A percentile compares a stretch with the other conserved stretches of the same genome.
Evolutionary conservation across 441 rosid species (phyloP).

Genomic region (Brassica balearica): DNA sequence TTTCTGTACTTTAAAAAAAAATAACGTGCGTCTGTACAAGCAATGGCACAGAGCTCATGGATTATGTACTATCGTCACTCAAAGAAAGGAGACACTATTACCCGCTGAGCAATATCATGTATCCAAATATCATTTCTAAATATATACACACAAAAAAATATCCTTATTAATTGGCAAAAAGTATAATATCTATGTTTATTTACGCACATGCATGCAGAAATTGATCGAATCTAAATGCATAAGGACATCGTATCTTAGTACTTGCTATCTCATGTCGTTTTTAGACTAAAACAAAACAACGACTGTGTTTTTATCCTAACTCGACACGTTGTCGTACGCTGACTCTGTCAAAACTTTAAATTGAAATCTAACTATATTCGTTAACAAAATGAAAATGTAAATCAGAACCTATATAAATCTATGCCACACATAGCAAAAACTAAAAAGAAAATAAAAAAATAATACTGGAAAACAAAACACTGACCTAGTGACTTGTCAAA

Average conservation of each 20-base stretch:
- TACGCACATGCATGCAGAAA: conserved; percentile 28
- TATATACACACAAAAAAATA: not conserved
- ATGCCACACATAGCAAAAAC: conserved; percentile 31
- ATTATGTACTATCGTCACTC: conserved; percentile 32
- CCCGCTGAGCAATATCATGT: conserved; percentile 34
- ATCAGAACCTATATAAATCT: conserved; percentile 23
- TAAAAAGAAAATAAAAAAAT: not conserved
- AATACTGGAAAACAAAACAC: conserved; percentile 14
- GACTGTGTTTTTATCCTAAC: conserved; percentile 35
- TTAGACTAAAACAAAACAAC: conserved; percentile 26
- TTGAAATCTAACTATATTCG: conserved; percentile 37
- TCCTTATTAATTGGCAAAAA: conserved; percentile 1
- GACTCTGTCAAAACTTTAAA: conserved; percentile 30
- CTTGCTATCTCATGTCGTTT: conserved; percentile 34
- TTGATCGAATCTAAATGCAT: conserved; percentile 16
- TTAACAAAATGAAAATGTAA: conserved; percentile 3
- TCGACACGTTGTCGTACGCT: conserved; percentile 47
- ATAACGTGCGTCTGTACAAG: conserved; percentile 39
- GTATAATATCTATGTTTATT: not conserved
- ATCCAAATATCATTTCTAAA: no score
- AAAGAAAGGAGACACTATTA: conserved; percentile 27
- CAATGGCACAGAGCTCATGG: conserved; percentile 47
- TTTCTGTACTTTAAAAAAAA: no score
- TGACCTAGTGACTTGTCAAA: conserved; percentile 51
- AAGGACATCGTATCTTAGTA: conserved; percentile 25